phyloP scores from a whole-genome alignment of 495 filamentous ascomycete species.

The Neurospora tetrasperma region DNA sequence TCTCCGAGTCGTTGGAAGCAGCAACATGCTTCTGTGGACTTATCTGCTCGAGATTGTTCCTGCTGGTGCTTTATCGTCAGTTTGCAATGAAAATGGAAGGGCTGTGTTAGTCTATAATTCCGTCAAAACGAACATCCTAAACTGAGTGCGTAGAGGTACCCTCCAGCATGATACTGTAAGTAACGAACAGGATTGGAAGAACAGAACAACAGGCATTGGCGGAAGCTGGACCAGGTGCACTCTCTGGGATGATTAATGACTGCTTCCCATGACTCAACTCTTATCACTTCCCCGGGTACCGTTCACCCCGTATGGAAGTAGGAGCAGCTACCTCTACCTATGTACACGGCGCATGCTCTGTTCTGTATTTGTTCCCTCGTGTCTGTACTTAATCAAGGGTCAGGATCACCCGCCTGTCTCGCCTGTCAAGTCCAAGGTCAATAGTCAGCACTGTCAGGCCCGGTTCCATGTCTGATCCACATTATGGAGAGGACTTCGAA shows the following conservation, averaged over 20 bases:
- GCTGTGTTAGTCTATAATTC: background rate
- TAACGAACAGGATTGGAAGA: background rate
- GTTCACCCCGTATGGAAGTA: background rate
- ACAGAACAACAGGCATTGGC: background rate
- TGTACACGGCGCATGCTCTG: slow-evolving; percentile 1
- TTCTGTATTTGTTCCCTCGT: background rate
- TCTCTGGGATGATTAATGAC: background rate
- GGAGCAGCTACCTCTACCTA: background rate
- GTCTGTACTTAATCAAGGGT: slow-evolving; percentile 20
- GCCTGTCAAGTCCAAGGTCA: slow-evolving; percentile 23
- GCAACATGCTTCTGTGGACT: background rate
- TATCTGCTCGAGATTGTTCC: background rate
- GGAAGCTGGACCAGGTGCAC: background rate
- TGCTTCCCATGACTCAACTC: background rate
- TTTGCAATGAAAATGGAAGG: background rate
- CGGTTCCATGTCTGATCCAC: background rate
- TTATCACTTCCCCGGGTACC: background rate
- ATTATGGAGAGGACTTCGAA: background rate
- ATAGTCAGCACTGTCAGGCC: slow-evolving; percentile 2
- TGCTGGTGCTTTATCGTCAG: background rate
- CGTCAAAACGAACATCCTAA: background rate
- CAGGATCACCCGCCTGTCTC: slow-evolving; percentile 31
- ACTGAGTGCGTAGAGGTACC: background rate
- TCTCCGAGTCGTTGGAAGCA: background rate
- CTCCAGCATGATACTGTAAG: background rate